Conservation (phyloP, 2,329 filamentous ascomycete genomes). For the Ceratocystiopsis minuta region DNA sequence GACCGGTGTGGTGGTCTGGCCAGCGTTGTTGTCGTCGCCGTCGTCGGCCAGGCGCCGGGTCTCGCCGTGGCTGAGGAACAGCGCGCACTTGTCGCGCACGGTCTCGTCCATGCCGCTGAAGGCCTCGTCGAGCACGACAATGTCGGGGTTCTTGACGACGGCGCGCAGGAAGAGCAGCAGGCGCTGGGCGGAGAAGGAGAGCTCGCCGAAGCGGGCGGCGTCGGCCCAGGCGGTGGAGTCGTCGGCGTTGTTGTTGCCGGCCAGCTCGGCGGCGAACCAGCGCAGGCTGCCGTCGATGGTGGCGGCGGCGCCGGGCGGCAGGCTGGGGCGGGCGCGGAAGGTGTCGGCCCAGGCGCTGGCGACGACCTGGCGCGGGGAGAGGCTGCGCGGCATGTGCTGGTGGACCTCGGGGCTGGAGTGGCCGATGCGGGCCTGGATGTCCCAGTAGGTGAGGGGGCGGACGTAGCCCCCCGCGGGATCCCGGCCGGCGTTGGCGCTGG, state of each 20-base stretch:
- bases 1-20: constrained; percentile 16
- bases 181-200: constrained; percentile 69
- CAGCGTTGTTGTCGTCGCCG: background rate
- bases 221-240: constrained; percentile 43
- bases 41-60: constrained; percentile 22
- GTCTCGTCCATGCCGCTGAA: constrained; percentile 71
- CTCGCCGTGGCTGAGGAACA: constrained; percentile 56
- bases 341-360: constrained; percentile 87
- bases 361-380: constrained; percentile 56
- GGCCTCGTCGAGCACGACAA: constrained; percentile 74
- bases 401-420: constrained; percentile 92
- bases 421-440: constrained; percentile 75
- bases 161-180: constrained; percentile 71
- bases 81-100: constrained; percentile 70
- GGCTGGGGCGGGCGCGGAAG: constrained; percentile 50
- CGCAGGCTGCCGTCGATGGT: constrained; percentile 51
- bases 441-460: constrained; percentile 69
- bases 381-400: constrained; percentile 66
- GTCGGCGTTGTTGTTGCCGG: constrained; percentile 4
- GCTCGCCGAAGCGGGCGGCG: constrained; percentile 48
- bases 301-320: constrained; percentile 36
- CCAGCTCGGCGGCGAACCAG: constrained; percentile 65
- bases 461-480: constrained; percentile 32
- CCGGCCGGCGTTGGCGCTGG: constrained; percentile 28
- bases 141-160: constrained; percentile 60